Percentiles rank a stretch among this genome's conserved stretches.
Conservation (phyloP, 345 rosid genomes). For the Erysimum cheiranthoides region DNA sequence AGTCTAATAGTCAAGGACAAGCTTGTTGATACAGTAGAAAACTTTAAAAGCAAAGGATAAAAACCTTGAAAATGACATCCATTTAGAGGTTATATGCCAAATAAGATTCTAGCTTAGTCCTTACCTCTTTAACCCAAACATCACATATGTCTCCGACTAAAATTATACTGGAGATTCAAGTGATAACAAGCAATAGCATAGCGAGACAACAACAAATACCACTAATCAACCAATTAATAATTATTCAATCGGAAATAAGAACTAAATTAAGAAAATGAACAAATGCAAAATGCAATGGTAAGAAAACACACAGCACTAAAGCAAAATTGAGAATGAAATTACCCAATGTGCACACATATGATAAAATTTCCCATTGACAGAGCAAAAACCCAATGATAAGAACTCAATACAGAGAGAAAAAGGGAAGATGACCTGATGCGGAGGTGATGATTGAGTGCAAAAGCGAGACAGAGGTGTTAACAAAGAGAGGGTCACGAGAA, state of each 20-base stretch:
- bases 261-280: neutral
- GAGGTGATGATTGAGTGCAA: slow-evolving; percentile 85
- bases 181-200: neutral
- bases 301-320: neutral
- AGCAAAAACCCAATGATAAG: neutral
- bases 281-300: neutral
- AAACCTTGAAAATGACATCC: too few species aligned
- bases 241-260: neutral
- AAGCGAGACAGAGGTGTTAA: slow-evolving; percentile 87
- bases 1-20: neutral
- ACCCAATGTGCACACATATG: neutral
- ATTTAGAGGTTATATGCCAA: neutral
- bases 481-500: slow-evolving; percentile 88
- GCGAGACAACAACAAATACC: neutral
- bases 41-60: neutral
- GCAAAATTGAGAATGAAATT: neutral
- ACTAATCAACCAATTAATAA: neutral
- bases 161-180: neutral
- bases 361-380: neutral
- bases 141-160: neutral
- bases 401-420: neutral
- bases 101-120: neutral
- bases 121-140: neutral
- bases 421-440: slow-evolving; percentile 60
- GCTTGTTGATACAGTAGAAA: neutral